These are phyloP conservation scores for Penicillium fimorum DNA, from an alignment of 495 filamentous ascomycete genomes.

Conservation along the genomic window DNA sequence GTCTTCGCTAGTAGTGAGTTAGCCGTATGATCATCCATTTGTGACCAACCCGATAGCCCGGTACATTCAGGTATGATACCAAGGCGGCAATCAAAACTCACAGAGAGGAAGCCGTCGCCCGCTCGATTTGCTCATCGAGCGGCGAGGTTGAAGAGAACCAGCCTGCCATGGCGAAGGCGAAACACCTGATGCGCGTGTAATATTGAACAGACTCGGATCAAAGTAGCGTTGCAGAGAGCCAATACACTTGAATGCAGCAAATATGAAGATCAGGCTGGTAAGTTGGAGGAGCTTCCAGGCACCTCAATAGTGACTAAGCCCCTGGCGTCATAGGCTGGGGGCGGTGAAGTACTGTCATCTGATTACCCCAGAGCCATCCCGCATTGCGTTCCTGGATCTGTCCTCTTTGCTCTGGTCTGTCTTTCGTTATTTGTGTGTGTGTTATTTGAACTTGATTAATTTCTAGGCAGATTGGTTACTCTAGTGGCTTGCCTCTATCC, in stretches of 20 bases:
- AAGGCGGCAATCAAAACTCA: conserved; percentile 39
- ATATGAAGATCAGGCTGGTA: conserved; percentile 18
- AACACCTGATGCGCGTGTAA: conserved; percentile 6
- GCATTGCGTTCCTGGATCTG: conserved; percentile 23
- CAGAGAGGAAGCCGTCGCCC: conserved; percentile 90
- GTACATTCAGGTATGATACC: conserved; percentile 8
- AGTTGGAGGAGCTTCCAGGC: conserved; percentile 19
- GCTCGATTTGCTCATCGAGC: conserved; percentile 94
- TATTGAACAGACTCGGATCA: neutral
- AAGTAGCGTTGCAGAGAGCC: neutral
- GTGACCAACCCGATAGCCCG: neutral
- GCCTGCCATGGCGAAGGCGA: conserved; percentile 67
- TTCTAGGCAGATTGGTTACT: neutral
- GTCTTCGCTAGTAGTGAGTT: conserved; percentile 67
- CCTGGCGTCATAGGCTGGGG: conserved; percentile 36
- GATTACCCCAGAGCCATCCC: conserved; percentile 24
- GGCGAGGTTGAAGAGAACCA: conserved; percentile 89
- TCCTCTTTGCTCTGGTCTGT: conserved; percentile 9
- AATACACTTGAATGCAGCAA: conserved; percentile 7
- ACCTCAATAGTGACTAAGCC: conserved; percentile 30
- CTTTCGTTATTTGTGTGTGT: conserved; percentile 14
- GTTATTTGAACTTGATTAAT: conserved; percentile 8
- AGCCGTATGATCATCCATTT: neutral
- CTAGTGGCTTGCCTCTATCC: neutral
- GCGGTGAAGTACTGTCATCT: conserved; percentile 32